These are phyloP conservation scores for Erysimum cheiri DNA, from an alignment of 441 rosid genomes.

Conservation along the genomic window DNA sequence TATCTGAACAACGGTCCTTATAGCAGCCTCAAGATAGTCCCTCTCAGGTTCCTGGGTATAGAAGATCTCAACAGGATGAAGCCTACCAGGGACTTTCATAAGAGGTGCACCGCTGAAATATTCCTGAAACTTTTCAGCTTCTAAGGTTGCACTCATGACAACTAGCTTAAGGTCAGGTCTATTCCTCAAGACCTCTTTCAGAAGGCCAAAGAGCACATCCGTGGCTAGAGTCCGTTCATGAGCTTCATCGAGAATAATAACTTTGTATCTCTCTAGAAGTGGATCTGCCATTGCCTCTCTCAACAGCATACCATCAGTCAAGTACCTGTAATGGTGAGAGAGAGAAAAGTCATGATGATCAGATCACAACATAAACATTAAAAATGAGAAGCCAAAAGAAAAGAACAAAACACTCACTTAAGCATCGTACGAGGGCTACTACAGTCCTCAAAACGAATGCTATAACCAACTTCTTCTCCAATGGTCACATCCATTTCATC, in stretches of 20 bases:
- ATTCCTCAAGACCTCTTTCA: constrained; percentile 83
- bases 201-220: constrained; percentile 87
- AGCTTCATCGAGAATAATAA: constrained; percentile 94
- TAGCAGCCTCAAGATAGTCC: constrained; percentile 91
- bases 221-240: constrained; percentile 96
- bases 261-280: constrained; percentile 88
- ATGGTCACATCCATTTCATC: constrained; percentile 96
- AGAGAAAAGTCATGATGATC: constrained; percentile 28
- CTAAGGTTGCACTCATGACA: constrained; percentile 98
- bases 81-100: constrained; percentile 97
- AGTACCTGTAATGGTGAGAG: constrained; percentile 54
- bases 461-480: constrained; percentile 97
- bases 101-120: constrained; percentile 87
- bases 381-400: neutral
- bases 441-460: constrained; percentile 96
- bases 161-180: constrained; percentile 89
- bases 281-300: constrained; percentile 99
- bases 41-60: constrained; percentile 93
- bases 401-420: constrained; percentile 58
- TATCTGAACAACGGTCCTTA: constrained; percentile 89
- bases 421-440: constrained; percentile 81
- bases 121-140: constrained; percentile 96
- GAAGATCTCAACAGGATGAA: constrained; percentile 92
- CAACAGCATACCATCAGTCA: constrained; percentile 96
- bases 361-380: neutral